Evolutionary conservation across 2,329 filamentous ascomycete species (phyloP), one percentile per base, ranked within the genome.

Genomic region (Pseudohalonectria lignicola): DNA sequence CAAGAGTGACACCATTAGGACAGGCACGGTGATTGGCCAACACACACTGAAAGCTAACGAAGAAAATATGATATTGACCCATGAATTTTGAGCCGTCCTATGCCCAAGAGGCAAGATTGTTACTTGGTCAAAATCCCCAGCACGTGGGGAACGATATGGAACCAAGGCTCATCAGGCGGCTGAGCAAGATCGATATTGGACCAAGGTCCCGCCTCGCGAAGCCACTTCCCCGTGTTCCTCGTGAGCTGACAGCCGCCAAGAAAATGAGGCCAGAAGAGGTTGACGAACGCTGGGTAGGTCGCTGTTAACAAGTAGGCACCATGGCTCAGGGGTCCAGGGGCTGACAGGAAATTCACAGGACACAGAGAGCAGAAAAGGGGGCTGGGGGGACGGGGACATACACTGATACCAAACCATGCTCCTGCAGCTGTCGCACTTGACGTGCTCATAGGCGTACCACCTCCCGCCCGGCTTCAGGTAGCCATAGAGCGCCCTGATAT

Each of bases 361-460:
- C n/a, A 25, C 16, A 8, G 28, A 17, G 17, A 31, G 36, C 26
- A 36, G 10, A 15, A 23, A 36, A 23, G 9, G 20, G 31, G 31
- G n/a, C 12, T 10, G 15, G 15, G 11, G 34, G 6, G 17, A 30
- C 36, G 23, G 2, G 26, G 18, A 60, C 70, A 58, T 48, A 73
- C 71, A 56, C 49, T 76, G 72, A 51, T 75, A 76, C 13, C 58
- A 37, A 11, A 48, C 43, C 47, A 75, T 59, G 18, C 55, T 49
- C 48, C 59, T 57, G 9, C 57, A 59, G 4, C 53, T 47, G 31
- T 57, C 55, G 36, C 53, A 55, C 39, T 54, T 51, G 29, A 81
- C 71, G 47, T 81, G 76, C 58, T 81, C 76, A 46, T 69, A 79
- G 1, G 75, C 64, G 43, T 77, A 75, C 74, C 75, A 79, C 28